Evolutionary conservation across 768 basidiomycete genomes (phyloP).

Genomic region (Xanthoconium purpureum): DNA sequence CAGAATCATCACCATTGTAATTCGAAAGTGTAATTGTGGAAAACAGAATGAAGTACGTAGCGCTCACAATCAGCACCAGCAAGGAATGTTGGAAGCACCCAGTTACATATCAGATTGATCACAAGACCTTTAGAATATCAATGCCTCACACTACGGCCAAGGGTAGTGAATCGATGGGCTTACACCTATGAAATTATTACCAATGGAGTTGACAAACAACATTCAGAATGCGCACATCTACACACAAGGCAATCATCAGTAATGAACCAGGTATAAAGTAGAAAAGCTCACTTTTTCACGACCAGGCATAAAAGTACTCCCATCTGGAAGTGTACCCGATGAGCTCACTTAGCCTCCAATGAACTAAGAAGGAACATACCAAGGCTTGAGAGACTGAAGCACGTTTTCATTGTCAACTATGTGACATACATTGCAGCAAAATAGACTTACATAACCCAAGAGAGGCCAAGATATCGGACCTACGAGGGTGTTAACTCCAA

Average conservation of each 20-base stretch:
- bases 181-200: slow-evolving; percentile 8
- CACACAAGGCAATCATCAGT: background rate
- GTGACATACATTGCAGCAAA: background rate
- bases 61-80: slow-evolving; percentile 10
- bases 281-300: background rate
- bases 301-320: no score
- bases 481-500: background rate
- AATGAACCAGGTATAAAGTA: background rate
- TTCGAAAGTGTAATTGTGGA: background rate
- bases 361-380: background rate
- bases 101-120: background rate
- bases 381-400: background rate
- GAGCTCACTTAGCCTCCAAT: no score
- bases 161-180: background rate
- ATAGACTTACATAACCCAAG: background rate
- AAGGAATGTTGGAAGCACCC: slow-evolving; percentile 5
- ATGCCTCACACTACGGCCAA: background rate
- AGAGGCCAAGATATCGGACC: slow-evolving; percentile 2
- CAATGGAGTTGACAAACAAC: background rate
- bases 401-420: background rate
- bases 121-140: background rate
- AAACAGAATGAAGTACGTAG: no score
- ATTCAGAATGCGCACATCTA: background rate
- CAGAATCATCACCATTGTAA: slow-evolving; percentile 15
- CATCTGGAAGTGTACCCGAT: no score